Evolutionary conservation across 176 grass and related monocot species (phyloP).

Genomic region (Ensete ventricosum): DNA sequence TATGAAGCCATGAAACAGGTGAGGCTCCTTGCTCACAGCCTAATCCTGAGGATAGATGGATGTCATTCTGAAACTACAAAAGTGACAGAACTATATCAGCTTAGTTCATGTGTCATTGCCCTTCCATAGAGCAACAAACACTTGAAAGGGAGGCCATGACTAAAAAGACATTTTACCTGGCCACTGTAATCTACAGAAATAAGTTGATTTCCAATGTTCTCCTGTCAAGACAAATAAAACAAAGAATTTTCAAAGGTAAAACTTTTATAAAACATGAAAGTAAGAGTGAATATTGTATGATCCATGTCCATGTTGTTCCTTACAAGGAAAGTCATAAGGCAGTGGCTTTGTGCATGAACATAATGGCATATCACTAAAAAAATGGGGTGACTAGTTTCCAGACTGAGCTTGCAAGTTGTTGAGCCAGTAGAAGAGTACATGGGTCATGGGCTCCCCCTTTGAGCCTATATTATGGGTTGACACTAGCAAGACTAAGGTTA

Average conservation of each 20-base stretch:
- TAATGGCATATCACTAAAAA: too few species aligned
- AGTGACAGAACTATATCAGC: neutral
- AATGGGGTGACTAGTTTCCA: too few species aligned
- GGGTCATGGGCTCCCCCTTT: too few species aligned
- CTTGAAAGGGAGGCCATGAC: neutral
- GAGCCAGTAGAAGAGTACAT: too few species aligned
- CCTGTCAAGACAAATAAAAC: constrained; percentile 13
- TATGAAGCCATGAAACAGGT: constrained; percentile 36
- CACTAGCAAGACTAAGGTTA: too few species aligned
- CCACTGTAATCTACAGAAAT: constrained; percentile 47
- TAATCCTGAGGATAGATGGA: constrained; percentile 42
- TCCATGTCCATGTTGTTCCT: neutral
- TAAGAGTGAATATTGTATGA: neutral
- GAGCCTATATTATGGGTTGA: too few species aligned
- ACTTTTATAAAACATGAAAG: neutral
- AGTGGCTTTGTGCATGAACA: too few species aligned
- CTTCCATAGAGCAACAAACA: neutral
- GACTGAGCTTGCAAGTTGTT: too few species aligned
- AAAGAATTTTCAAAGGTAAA: neutral
- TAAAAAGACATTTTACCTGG: constrained; percentile 27
- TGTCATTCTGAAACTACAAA: constrained; percentile 42
- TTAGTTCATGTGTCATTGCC: constrained; percentile 5
- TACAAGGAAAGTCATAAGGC: too few species aligned
- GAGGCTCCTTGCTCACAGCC: constrained; percentile 26
- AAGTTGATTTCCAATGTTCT: constrained; percentile 43